Base-by-base conservation (phyloP, 1,139 yeast species). In the Pichia kudriavzevii region DNA sequence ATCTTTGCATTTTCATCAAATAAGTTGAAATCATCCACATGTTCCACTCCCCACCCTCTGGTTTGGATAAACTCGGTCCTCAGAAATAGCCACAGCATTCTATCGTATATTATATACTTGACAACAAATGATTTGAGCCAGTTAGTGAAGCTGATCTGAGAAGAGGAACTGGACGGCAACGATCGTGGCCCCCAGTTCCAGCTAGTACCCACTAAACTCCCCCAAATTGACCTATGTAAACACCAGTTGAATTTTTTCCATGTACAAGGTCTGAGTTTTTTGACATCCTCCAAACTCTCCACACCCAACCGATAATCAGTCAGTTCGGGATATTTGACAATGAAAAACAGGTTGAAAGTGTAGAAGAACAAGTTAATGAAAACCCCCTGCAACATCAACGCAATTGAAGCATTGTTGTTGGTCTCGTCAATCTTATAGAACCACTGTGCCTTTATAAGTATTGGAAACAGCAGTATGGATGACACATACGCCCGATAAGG, bases 181-280 rank as follows among this genome's bases (percentile, higher is more conserved):
- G 36, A 34, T n/a, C n/a, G n/a, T n/a, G n/a, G n/a, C n/a, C n/a
- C n/a, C 45, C 41, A 41, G 27, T 41, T 45, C 48, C 48, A 45
- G 2, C 45, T 45, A 18, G 40, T 20, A 3, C 49, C 48, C n/a
- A 35, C 24, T 9, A 44, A 9, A 13, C 41, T 41, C 7, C 32
- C 28, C 11, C 31, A 19, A 11, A 30, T 30, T 5, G 43, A 26
- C 15, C 47, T 35, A 7, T 35, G 30, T 7, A 38, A 11, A 7
- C 38, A 28, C 49, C 47, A 44, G 25, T 31, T 29, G 9, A 42
- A 35, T 24, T 45, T 45, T 6, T 16, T 7, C 27, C 25, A 30
- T 5, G 40, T 36, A 10, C 31, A 21, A 2, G 30, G 30, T 17
- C 28, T 18, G 9, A 41, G 31, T 7, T 30, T 13, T 12, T 22